Conservation (phyloP, 169 alveolate genomes). For the Blepharisma undulans region DNA sequence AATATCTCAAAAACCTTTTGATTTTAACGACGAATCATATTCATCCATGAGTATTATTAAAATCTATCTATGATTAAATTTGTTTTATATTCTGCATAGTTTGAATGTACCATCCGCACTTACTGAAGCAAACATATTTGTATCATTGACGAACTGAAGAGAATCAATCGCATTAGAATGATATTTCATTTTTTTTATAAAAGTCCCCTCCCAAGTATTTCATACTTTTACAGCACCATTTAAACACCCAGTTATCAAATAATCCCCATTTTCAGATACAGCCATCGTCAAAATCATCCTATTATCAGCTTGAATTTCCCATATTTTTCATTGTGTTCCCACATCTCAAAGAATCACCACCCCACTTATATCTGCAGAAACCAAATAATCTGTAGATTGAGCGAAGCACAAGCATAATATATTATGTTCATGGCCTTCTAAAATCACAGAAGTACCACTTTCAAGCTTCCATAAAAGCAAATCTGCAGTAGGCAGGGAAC, state of each 20-base stretch:
- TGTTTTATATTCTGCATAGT: no score
- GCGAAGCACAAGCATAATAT: neutral
- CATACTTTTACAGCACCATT: neutral
- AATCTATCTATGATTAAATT: no score
- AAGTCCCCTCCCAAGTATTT: neutral
- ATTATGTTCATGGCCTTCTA: neutral
- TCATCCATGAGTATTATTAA: no score
- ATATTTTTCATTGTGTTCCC: neutral
- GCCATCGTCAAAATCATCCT: neutral
- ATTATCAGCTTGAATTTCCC: neutral
- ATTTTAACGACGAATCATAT: no score
- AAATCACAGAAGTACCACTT: neutral
- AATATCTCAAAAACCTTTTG: no score
- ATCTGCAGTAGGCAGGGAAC: no score
- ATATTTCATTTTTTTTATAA: no score
- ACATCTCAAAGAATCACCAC: neutral
- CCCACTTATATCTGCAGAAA: neutral
- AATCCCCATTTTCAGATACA: neutral
- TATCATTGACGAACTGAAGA: neutral
- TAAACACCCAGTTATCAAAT: neutral
- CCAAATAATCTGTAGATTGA: neutral
- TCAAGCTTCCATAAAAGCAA: neutral
- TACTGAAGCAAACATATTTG: neutral
- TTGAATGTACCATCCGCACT: neutral
- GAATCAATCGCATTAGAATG: neutral